phyloP scores from a whole-genome alignment of 306 rosid genomes.

The Medicago ruthenica region DNA sequence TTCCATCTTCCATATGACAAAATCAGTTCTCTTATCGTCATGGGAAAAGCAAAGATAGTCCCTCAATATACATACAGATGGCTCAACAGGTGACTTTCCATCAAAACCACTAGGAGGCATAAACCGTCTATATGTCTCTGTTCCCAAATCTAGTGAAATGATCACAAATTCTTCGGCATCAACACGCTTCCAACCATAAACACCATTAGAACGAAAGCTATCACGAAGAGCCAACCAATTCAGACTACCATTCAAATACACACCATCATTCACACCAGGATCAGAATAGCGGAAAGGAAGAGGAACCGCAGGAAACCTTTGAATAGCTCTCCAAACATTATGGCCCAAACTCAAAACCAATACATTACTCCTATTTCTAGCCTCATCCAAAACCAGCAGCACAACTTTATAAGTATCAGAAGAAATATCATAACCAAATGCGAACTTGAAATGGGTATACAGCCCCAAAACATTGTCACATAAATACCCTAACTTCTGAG shows the following conservation, averaged over 20 bases:
- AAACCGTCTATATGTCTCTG: background rate
- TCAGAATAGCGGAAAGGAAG: slow-evolving; percentile 11
- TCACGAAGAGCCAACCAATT: slow-evolving; percentile 13
- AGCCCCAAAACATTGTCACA: background rate
- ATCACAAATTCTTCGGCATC: background rate
- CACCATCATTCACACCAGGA: slow-evolving; percentile 10
- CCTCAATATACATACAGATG: background rate
- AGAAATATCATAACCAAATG: background rate
- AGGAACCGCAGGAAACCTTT: slow-evolving; percentile 22
- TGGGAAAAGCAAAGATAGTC: background rate
- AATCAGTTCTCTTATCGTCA: slow-evolving; percentile 3
- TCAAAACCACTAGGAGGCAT: slow-evolving; percentile 7
- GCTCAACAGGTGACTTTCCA: slow-evolving; percentile 7
- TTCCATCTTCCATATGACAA: slow-evolving; percentile 24
- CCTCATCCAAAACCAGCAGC: background rate
- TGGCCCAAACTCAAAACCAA: background rate
- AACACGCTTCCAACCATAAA: background rate
- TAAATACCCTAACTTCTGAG: background rate
- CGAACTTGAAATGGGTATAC: slow-evolving; percentile 21
- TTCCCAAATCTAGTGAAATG: slow-evolving; percentile 6
- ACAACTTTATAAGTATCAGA: slow-evolving; percentile 8
- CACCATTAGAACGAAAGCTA: background rate
- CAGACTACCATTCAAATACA: background rate
- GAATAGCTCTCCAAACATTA: background rate
- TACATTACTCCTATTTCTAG: background rate